Conservation (phyloP, 208 protist species). For the Crithidia brevicula region DNA sequence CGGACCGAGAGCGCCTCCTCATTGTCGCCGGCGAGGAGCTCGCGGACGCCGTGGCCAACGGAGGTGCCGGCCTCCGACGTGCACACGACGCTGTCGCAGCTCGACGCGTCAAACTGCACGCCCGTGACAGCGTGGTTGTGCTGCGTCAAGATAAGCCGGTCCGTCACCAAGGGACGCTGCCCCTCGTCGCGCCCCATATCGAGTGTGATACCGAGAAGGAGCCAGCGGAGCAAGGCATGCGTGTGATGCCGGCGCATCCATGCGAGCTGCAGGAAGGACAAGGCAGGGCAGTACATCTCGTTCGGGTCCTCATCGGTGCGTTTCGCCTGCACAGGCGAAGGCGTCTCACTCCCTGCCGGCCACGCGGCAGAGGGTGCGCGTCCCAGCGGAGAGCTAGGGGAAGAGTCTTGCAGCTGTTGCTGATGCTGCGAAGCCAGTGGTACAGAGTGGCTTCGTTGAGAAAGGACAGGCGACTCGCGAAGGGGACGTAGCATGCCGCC, state of each 20-base stretch:
- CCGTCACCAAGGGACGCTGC: conserved; percentile 29
- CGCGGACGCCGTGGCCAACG: conserved; percentile 73
- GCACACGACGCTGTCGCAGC: conserved; percentile 83
- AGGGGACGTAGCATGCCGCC: conserved; percentile 18
- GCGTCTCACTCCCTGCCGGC: not conserved
- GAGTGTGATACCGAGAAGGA: conserved; percentile 53
- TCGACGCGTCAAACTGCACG: conserved; percentile 75
- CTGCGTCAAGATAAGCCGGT: conserved; percentile 77
- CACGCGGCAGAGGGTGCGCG: not conserved
- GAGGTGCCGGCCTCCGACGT: conserved; percentile 61
- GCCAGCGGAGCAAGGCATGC: conserved; percentile 51
- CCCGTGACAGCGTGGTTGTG: conserved; percentile 50
- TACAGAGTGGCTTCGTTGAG: conserved; percentile 10
- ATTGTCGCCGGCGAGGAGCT: conserved; percentile 82
- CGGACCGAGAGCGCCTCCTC: conserved; percentile 57
- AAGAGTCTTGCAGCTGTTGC: not conserved
- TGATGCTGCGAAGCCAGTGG: not conserved
- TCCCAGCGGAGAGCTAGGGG: not conserved
- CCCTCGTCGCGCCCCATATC: conserved; percentile 9
- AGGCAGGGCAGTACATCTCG: conserved; percentile 28
- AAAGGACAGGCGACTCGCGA: not conserved
- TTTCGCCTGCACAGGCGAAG: not conserved
- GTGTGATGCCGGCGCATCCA: conserved; percentile 86
- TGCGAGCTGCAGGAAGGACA: conserved; percentile 54
- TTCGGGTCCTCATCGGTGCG: not conserved